phyloP scores from a whole-genome alignment of 352 stramenopile genomes.

The Phytophthora quininea region DNA sequence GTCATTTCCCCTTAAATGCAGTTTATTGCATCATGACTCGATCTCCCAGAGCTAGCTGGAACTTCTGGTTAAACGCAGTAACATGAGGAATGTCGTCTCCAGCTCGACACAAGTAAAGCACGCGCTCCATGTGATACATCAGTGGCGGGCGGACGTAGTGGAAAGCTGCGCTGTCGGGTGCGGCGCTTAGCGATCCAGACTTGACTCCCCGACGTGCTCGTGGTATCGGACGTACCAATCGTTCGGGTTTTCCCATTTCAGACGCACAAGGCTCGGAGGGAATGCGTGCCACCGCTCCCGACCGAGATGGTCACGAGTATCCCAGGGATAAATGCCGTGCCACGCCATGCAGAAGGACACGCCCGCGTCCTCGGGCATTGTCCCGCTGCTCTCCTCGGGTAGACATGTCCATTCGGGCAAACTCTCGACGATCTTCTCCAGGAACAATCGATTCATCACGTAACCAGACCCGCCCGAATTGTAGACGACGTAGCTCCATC shows the following conservation, averaged over 20 bases:
- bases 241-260: conserved; percentile 40
- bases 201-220: conserved; percentile 52
- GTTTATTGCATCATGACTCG: background rate
- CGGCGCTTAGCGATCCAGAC: conserved; percentile 45
- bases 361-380: conserved; percentile 68
- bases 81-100: conserved; percentile 1
- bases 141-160: conserved; percentile 67
- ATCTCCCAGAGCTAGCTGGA: background rate
- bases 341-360: conserved; percentile 87
- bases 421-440: conserved; percentile 63
- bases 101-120: conserved; percentile 66
- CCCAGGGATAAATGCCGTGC: conserved; percentile 66
- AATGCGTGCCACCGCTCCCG: conserved; percentile 78
- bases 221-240: conserved; percentile 77
- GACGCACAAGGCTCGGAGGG: conserved; percentile 49
- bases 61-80: background rate
- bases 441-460: conserved; percentile 72
- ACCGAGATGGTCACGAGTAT: conserved; percentile 63
- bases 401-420: conserved; percentile 57
- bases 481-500: conserved; percentile 70
- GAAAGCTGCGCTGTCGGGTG: conserved; percentile 68
- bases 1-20: too few species aligned
- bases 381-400: conserved; percentile 60
- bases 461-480: conserved; percentile 78
- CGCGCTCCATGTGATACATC: conserved; percentile 79